Percentiles rank a stretch among this genome's conserved stretches.
Evolutionary conservation across 495 filamentous ascomycete species (phyloP).

Genomic region (Bacidia rubella): DNA sequence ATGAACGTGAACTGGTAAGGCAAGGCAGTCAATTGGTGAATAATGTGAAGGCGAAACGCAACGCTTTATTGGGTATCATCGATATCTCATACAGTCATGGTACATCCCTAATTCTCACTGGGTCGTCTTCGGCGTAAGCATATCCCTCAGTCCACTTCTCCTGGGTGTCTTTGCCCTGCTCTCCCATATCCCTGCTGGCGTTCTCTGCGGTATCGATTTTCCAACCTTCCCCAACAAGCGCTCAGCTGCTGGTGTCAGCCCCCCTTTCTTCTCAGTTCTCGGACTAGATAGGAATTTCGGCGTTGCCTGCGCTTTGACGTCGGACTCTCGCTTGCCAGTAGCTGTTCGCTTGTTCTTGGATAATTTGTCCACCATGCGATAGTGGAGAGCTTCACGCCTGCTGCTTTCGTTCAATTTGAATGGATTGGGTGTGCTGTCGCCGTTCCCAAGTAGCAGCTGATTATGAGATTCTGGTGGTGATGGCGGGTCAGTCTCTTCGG

Average conservation of each 20-base stretch:
- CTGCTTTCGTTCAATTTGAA: conserved; percentile 69
- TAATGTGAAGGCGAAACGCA: too few relatives aligned
- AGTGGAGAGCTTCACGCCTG: conserved; percentile 69
- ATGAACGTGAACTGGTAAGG: neutral
- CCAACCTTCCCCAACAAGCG: conserved; percentile 59
- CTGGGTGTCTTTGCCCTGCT: conserved; percentile 35
- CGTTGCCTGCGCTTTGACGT: conserved; percentile 36
- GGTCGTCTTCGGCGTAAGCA: conserved; percentile 37
- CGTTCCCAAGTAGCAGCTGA: conserved; percentile 35
- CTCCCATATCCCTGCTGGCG: conserved; percentile 19
- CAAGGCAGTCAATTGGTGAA: neutral
- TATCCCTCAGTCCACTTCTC: conserved; percentile 28
- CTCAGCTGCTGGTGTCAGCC: conserved; percentile 60
- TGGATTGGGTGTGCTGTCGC: conserved; percentile 56
- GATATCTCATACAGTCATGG: neutral
- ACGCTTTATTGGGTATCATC: neutral
- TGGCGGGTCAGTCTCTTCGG: conserved; percentile 44
- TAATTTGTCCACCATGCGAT: conserved; percentile 80
- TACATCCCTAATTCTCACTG: neutral
- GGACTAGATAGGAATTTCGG: conserved; percentile 72
- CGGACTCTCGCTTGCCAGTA: conserved; percentile 32
- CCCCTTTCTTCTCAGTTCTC: conserved; percentile 35
- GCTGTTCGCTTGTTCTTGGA: conserved; percentile 53
- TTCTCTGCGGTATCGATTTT: conserved; percentile 23
- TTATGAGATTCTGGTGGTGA: conserved; percentile 11